Evolutionary conservation across 768 basidiomycete genomes (phyloP).

Genomic region (Mycena haematopus): DNA sequence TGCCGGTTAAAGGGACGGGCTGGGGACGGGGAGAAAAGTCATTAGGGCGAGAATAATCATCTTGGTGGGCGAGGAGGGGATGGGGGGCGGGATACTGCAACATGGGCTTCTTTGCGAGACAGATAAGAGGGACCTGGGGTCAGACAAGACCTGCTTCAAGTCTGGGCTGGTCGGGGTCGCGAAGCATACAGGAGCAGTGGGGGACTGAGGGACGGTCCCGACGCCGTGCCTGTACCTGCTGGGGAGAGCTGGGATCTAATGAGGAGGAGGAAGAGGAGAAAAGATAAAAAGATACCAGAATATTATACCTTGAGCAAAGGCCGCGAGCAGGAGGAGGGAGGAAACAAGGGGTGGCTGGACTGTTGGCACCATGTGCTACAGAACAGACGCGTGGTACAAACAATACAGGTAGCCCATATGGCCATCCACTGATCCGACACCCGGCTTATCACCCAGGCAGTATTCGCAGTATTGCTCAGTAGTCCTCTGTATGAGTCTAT

Average conservation of each 20-base stretch:
- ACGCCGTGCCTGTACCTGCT: conserved; percentile 35
- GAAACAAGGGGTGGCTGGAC: conserved; percentile 27
- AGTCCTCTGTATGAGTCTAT: too few species aligned
- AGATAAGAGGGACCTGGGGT: conserved; percentile 39
- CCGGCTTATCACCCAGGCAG: too few species aligned
- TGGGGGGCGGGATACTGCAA: conserved; percentile 62
- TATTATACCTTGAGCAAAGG: conserved; percentile 23
- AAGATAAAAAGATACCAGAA: conserved; percentile 29
- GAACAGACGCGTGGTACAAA: conserved; percentile 20
- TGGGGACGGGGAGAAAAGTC: conserved; percentile 38
- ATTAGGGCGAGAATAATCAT: conserved; percentile 51
- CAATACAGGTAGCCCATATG: conserved; percentile 12
- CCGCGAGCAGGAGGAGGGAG: conserved; percentile 23
- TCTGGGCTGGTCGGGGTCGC: conserved; percentile 51
- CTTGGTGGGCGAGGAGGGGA: conserved; percentile 46
- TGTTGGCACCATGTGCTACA: conserved; percentile 18
- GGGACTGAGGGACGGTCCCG: conserved; percentile 38
- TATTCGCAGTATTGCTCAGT: too few species aligned
- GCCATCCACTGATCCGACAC: conserved; percentile 13
- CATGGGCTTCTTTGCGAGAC: conserved; percentile 49
- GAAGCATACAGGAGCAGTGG: conserved; percentile 47
- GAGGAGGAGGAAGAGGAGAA: conserved; percentile 31
- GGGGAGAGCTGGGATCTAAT: conserved; percentile 24
- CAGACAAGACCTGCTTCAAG: conserved; percentile 68
- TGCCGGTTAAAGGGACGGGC: conserved; percentile 35